Evolutionary conservation across 495 filamentous ascomycete genomes (phyloP).

Genomic region (Penicillium egyptiacum): DNA sequence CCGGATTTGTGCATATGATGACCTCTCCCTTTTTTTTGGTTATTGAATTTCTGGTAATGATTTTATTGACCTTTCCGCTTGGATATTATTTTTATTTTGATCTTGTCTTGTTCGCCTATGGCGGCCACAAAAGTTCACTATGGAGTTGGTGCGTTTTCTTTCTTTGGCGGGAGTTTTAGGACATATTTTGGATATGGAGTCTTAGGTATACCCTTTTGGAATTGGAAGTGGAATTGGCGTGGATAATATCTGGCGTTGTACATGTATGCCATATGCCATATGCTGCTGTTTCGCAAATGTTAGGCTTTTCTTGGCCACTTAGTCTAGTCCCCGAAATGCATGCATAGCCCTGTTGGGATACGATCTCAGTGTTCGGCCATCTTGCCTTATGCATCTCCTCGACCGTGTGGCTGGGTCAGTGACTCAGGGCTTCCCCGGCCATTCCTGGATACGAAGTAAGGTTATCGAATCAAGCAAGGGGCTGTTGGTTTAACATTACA

Average conservation of each 20-base stretch:
- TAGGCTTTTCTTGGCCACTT: neutral
- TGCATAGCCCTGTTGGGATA: neutral
- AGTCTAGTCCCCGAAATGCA: conserved; percentile 1
- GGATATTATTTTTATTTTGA: conserved; percentile 7
- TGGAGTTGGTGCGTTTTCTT: neutral
- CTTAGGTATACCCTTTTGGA: conserved; percentile 17
- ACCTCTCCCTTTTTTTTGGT: conserved; percentile 18
- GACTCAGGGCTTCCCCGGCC: neutral
- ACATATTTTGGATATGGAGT: conserved; percentile 5
- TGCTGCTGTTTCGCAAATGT: conserved; percentile 1
- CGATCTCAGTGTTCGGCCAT: neutral
- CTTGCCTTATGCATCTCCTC: neutral
- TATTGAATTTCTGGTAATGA: conserved; percentile 10
- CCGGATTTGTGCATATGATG: conserved; percentile 21
- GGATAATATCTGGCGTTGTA: conserved; percentile 6
- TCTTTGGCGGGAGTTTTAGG: conserved; percentile 2
- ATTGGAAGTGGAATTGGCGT: conserved; percentile 10
- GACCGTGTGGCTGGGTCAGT: neutral
- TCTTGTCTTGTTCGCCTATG: conserved; percentile 1
- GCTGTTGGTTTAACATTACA: neutral
- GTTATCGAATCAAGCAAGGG: conserved; percentile 9
- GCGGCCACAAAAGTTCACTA: conserved; percentile 9
- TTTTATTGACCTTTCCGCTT: conserved; percentile 3
- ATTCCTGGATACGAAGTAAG: neutral
- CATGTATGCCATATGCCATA: neutral